Conservation (phyloP, 805 yeast species). For the Wickerhamiella azyma region DNA sequence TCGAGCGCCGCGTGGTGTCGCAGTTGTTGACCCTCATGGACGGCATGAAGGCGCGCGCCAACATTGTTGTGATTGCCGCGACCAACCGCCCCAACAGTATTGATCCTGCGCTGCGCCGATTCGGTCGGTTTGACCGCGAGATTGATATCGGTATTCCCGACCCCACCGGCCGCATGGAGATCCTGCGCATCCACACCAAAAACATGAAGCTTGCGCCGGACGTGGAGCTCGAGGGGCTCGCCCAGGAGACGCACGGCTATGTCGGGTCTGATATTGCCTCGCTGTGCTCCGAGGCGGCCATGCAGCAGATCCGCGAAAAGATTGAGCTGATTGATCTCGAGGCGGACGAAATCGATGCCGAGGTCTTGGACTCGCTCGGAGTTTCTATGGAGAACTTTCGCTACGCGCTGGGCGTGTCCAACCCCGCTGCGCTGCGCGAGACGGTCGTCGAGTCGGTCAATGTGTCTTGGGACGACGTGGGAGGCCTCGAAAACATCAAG, state of each 20-base stretch:
- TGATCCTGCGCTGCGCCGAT: conserved; percentile 75
- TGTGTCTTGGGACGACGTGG: conserved; percentile 98
- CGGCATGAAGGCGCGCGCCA: conserved; percentile 99
- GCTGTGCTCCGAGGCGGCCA: conserved; percentile 98
- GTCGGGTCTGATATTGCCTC: conserved; percentile 99
- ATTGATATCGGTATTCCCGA: conserved; percentile 90
- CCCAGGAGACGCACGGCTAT: conserved; percentile 97
- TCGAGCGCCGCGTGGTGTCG: conserved; percentile 97
- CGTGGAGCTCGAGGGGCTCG: conserved; percentile 90
- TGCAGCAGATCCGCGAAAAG: conserved; percentile 99
- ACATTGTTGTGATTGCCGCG: conserved; percentile 96
- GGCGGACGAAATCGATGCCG: conserved; percentile 95
- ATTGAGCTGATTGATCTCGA: conserved; percentile 95
- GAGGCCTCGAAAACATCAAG: conserved; percentile 94
- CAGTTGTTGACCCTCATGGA: conserved; percentile 97
- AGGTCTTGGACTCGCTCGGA: conserved; percentile 86
- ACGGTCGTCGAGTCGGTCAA: conserved; percentile 98
- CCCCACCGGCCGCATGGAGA: conserved; percentile 96
- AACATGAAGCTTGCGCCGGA: conserved; percentile 94
- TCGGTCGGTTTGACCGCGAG: conserved; percentile 77
- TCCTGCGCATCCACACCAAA: conserved; percentile 92
- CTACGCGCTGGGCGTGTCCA: conserved; percentile 93
- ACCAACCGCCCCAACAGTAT: conserved; percentile 79
- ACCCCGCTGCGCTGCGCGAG: conserved; percentile 98
- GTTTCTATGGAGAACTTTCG: conserved; percentile 98